These are phyloP conservation scores for Cryptosporidium canis DNA, from an alignment of 169 alveolate genomes.

Conservation along the genomic window DNA sequence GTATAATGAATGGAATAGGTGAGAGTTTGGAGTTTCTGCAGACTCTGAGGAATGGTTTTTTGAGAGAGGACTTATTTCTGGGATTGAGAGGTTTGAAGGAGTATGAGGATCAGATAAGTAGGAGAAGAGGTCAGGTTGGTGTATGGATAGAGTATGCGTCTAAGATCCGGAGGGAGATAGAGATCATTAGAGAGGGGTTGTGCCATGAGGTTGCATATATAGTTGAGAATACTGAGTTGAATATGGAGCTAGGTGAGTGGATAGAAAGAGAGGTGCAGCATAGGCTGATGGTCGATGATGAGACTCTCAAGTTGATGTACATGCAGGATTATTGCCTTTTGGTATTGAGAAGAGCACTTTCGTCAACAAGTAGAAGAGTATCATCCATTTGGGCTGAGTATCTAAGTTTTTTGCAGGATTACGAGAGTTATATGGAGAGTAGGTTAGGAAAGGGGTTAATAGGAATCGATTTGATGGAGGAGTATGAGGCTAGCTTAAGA, in stretches of 20 bases:
- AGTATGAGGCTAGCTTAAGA: constrained; percentile 34
- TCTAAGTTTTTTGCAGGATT: constrained; percentile 23
- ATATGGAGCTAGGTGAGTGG: not conserved
- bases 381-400: constrained; percentile 44
- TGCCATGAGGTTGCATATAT: constrained; percentile 22
- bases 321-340: constrained; percentile 22
- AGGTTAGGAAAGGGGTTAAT: not conserved
- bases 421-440: constrained; percentile 24
- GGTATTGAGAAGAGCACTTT: constrained; percentile 26
- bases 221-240: not conserved
- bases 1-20: constrained; percentile 58
- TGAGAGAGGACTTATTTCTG: constrained; percentile 15
- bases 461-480: constrained; percentile 1
- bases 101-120: constrained; percentile 40
- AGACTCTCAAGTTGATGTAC: constrained; percentile 11
- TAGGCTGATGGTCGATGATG: not conserved
- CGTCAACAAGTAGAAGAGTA: constrained; percentile 14
- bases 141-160: constrained; percentile 58
- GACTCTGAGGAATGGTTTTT: constrained; percentile 3
- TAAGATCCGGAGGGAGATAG: not conserved
- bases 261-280: not conserved
- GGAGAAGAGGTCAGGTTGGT: constrained; percentile 5
- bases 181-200: constrained; percentile 6
- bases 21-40: constrained; percentile 25
- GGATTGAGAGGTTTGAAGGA: not conserved